Base-by-base conservation (phyloP, 2,329 filamentous ascomycete genomes). In the Thelonectria olida region DNA sequence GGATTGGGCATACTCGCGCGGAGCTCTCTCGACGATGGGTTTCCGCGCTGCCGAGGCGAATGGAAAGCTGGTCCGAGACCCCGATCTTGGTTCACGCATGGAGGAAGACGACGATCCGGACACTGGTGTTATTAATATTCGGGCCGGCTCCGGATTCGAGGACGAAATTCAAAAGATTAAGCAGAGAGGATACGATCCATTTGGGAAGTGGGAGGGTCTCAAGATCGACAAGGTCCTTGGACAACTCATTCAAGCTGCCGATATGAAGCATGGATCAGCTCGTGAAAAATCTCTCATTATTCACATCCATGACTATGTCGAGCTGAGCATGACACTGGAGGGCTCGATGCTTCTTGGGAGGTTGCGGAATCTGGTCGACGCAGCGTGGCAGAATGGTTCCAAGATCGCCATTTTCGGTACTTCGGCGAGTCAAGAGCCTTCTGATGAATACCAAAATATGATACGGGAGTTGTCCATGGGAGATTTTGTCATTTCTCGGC, bases 401-500 rank as follows among this genome's bases (percentile, higher is more conserved):
- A 86, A 86, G 61, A 85, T 97, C 52, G 84, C 94, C 56, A 84
- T 97, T 17, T 78, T 98, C 28, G 96, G 94, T n/a, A 93, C 92
- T 6, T 90, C 90, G 1, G 82, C 88, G 22, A 83, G 82, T 13
- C 80, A 85, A 17, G 81, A 85, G 15, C 82, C 76, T 12, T 79
- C 78, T 19, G 79, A 76, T 19, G 74, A 79, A 52, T 84, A 83
- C 54, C 71, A 76, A 45, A 74, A 67, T 22, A 81, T 72, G 59
- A 73, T 80, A 13, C 75, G 67, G 51, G 78, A 77, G 51, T 75
- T 80, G 64, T 80, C 76, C 45, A 72, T 69, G 27, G 77, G 69
- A 41, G 84, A 80, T 62, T 81, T 78, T 68, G 76, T 77, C 60
- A 77, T 76, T 50, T 75, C 74, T 36, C 75, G 77, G 23, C 72